A percentile compares a stretch with the other conserved stretches of the same genome.
Conservation (phyloP, 805 yeast genomes). For the Candida andamanensis region DNA sequence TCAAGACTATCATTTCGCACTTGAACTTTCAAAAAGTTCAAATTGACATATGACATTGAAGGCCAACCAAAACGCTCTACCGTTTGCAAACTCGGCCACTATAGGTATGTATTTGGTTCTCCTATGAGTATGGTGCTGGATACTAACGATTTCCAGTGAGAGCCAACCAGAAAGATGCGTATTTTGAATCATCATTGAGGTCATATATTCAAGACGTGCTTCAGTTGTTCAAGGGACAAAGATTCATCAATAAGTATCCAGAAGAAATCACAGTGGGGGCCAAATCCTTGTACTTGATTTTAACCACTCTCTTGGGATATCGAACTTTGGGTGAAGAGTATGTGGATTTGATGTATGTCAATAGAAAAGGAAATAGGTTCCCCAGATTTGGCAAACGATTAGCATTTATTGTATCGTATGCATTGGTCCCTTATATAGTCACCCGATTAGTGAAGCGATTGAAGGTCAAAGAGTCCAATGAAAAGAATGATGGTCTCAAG, state of each 20-base stretch:
- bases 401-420: slow-evolving; percentile 56
- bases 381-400: slow-evolving; percentile 44
- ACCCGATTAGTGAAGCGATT: slow-evolving; percentile 25
- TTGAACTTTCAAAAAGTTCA: slow-evolving; percentile 33
- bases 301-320: slow-evolving; percentile 73
- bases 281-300: slow-evolving; percentile 56
- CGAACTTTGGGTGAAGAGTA: slow-evolving; percentile 93
- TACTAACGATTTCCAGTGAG: slow-evolving; percentile 51
- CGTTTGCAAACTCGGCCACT: slow-evolving; percentile 83
- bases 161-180: slow-evolving; percentile 85
- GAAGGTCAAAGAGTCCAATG: slow-evolving; percentile 10
- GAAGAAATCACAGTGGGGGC: slow-evolving; percentile 56
- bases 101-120: slow-evolving; percentile 59
- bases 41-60: slow-evolving; percentile 28
- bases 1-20: slow-evolving; percentile 50
- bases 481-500: slow-evolving; percentile 3
- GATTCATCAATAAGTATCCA: slow-evolving; percentile 60
- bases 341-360: slow-evolving; percentile 71
- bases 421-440: slow-evolving; percentile 56
- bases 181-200: slow-evolving; percentile 53
- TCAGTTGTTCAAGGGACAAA: slow-evolving; percentile 52
- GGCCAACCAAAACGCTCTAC: slow-evolving; percentile 23
- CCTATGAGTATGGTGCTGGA: background rate
- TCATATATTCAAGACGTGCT: slow-evolving; percentile 53
- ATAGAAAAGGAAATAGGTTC: slow-evolving; percentile 44